Evolutionary conservation across 1,284 basidiomycete genomes (phyloP).

Genomic region (Cryptococcus sp.): DNA sequence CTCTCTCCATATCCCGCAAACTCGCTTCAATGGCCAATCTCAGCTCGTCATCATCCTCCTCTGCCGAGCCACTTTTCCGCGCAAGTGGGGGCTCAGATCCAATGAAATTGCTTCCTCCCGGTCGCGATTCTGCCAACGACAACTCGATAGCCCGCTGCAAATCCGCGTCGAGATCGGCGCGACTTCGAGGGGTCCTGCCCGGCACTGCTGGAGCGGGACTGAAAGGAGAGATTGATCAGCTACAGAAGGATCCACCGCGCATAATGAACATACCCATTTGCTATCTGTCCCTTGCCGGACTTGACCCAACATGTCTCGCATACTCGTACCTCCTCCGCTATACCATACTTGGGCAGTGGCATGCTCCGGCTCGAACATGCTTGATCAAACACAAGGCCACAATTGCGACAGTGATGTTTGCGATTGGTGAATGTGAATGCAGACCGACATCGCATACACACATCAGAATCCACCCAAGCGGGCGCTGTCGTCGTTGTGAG

Average conservation of each 20-base stretch:
- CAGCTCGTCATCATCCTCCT: conserved; percentile 91
- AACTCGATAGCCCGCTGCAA: conserved; percentile 91
- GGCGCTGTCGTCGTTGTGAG: conserved; percentile 61
- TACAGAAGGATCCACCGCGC: background rate
- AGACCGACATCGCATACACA: conserved; percentile 90
- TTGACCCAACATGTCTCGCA: conserved; percentile 88
- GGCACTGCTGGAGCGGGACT: conserved; percentile 43
- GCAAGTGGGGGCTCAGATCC: conserved; percentile 70
- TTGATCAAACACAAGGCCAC: conserved; percentile 95
- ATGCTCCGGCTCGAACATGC: conserved; percentile 84
- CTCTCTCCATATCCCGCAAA: conserved; percentile 77
- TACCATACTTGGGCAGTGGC: conserved; percentile 89
- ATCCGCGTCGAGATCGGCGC: conserved; percentile 74
- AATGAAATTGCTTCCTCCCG: conserved; percentile 45
- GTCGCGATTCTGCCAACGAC: conserved; percentile 76
- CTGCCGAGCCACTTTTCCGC: conserved; percentile 55
- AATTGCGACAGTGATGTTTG: conserved; percentile 98
- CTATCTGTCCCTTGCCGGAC: conserved; percentile 55
- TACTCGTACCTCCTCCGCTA: conserved; percentile 88
- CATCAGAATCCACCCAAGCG: conserved; percentile 94
- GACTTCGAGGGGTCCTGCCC: conserved; percentile 39
- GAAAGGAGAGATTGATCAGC: conserved; percentile 6
- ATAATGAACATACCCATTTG: conserved; percentile 23
- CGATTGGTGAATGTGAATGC: conserved; percentile 94
- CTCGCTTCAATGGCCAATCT: conserved; percentile 95